Evolutionary conservation across 805 yeast genomes (phyloP).

Genomic region (Metschnikowia cerradonensis): DNA sequence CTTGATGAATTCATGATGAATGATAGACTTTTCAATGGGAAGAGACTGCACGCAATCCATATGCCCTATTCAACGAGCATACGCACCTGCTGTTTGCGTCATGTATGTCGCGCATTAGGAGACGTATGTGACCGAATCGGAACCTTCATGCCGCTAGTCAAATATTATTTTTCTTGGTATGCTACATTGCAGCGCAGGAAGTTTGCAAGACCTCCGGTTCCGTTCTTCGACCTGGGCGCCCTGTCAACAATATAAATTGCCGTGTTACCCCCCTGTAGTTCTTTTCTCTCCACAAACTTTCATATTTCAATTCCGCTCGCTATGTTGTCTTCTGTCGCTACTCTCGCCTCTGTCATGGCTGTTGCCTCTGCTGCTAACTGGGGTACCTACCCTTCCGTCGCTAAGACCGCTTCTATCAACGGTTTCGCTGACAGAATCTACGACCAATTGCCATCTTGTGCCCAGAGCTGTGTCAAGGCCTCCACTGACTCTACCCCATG

Average conservation of each 20-base stretch:
- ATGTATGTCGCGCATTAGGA: conserved; percentile 3
- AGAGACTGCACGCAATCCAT: neutral
- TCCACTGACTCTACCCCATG: conserved; percentile 38
- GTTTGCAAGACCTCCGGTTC: neutral
- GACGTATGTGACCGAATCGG: conserved; percentile 2
- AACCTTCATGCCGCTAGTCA: neutral
- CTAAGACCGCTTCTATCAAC: conserved; percentile 38
- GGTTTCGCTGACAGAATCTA: conserved; percentile 40
- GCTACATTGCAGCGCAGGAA: neutral
- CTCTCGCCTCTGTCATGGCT: conserved; percentile 18
- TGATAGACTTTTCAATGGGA: neutral
- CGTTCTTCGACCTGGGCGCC: too few relatives aligned
- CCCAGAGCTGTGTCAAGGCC: conserved; percentile 29
- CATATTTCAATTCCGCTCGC: conserved; percentile 1
- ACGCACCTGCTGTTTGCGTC: neutral
- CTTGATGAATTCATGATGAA: too few relatives aligned
- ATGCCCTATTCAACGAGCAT: neutral
- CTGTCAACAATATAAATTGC: neutral
- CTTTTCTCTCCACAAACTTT: neutral
- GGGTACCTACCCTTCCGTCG: conserved; percentile 32
- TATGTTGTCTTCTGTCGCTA: conserved; percentile 14
- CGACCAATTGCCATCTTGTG: conserved; percentile 33
- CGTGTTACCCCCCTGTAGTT: neutral
- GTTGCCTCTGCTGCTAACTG: conserved; percentile 18
- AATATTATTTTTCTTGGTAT: neutral